Percentiles rank a stretch among this genome's conserved stretches.
Evolutionary conservation across 352 stramenopile genomes (phyloP).

Genomic region (Globisporangium yorkense): DNA sequence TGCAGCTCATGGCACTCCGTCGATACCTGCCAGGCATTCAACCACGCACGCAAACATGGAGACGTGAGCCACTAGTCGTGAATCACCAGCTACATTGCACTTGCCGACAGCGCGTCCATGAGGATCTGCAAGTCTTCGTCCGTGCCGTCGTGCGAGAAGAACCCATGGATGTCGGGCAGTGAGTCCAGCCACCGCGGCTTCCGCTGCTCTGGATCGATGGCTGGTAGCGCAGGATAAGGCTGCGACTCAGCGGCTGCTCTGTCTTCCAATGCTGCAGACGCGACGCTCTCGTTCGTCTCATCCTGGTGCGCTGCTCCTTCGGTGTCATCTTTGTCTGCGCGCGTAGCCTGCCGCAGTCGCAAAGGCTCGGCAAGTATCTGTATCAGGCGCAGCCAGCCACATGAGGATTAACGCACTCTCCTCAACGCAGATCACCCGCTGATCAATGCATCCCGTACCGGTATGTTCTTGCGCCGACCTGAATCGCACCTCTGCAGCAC

Average conservation of each 20-base stretch:
- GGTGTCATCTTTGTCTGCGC: not conserved
- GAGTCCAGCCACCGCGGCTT: not conserved
- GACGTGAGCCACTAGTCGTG: not conserved
- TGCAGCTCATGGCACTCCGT: not conserved
- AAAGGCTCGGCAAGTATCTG: not conserved
- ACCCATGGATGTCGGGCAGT: slow-evolving; percentile 10
- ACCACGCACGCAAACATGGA: not conserved
- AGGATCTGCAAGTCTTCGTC: slow-evolving; percentile 9
- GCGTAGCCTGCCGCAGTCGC: not conserved
- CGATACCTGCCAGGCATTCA: not conserved
- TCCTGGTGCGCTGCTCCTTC: not conserved
- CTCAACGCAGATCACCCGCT: not conserved
- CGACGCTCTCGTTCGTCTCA: not conserved
- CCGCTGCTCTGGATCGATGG: not conserved
- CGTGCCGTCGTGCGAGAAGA: slow-evolving; percentile 5
- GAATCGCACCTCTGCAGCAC: slow-evolving; percentile 21
- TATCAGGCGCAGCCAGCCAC: not conserved
- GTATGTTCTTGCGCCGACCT: not conserved
- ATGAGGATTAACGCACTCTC: not conserved
- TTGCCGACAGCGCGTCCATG: not conserved
- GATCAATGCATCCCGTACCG: not conserved
- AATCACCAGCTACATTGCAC: not conserved
- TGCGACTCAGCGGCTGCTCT: not conserved
- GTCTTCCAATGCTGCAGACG: not conserved
- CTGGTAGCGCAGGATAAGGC: not conserved